Evolutionary conservation across 768 basidiomycete species (phyloP).

Genomic region (Clavulina sp.): DNA sequence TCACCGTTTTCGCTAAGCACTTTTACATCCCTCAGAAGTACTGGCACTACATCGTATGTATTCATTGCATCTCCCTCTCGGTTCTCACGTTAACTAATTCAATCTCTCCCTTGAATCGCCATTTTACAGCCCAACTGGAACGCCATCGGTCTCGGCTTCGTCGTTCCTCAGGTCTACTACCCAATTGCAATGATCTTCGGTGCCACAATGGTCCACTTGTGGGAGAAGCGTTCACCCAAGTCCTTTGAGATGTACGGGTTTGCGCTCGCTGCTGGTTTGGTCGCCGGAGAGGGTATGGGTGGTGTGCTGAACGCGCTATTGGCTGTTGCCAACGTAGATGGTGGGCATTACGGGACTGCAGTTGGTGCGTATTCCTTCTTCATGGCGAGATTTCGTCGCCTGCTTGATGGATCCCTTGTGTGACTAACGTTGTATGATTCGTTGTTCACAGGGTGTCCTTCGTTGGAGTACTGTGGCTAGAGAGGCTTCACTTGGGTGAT

Average conservation of each 20-base stretch:
- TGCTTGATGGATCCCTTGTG: too few species aligned
- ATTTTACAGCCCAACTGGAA: conserved; percentile 42
- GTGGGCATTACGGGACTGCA: background rate
- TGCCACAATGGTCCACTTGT: conserved; percentile 30
- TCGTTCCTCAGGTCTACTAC: conserved; percentile 34
- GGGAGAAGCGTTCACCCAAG: conserved; percentile 28
- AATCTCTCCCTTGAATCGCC: conserved; percentile 11
- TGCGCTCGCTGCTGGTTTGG: conserved; percentile 33
- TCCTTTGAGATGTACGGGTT: conserved; percentile 42
- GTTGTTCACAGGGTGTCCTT: conserved; percentile 1
- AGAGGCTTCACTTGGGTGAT: too few species aligned
- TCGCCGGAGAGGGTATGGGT: conserved; percentile 44
- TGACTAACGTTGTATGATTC: too few species aligned
- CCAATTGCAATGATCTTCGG: conserved; percentile 34
- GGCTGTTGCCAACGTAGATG: conserved; percentile 28
- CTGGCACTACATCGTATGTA: conserved; percentile 14
- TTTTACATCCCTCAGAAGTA: conserved; percentile 33
- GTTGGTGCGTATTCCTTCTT: too few species aligned
- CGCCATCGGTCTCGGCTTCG: conserved; percentile 23
- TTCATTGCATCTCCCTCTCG: background rate
- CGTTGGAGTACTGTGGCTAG: background rate
- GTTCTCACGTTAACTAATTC: background rate
- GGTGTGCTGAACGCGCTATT: conserved; percentile 43
- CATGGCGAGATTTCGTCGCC: too few species aligned
- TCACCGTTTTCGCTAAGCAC: conserved; percentile 31